Evolutionary conservation across 2,329 filamentous ascomycete species (phyloP).

Genomic region (Zarea fungicola): DNA sequence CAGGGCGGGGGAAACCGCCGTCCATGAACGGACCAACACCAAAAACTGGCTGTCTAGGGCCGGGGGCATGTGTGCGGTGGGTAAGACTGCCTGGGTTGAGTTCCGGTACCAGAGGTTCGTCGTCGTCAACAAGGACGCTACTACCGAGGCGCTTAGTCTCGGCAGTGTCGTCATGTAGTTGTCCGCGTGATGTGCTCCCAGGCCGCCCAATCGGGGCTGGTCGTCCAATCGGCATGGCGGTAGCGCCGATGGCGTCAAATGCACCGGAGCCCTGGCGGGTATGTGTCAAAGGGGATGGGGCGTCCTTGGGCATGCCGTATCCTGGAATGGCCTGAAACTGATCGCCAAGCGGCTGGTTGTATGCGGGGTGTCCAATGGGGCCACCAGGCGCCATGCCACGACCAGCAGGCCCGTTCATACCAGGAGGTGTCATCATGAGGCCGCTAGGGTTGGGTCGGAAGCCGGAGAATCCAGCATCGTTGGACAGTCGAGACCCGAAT

Average conservation of each 20-base stretch:
- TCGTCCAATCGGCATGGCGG: constrained; percentile 69
- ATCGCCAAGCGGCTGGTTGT: constrained; percentile 25
- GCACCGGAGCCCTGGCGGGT: constrained; percentile 71
- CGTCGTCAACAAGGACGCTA: constrained; percentile 79
- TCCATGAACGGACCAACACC: constrained; percentile 38
- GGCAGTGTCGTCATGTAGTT: constrained; percentile 56
- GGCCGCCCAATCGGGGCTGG: constrained; percentile 87
- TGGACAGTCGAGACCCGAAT: constrained; percentile 55
- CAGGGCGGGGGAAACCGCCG: constrained; percentile 30
- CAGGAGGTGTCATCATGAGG: constrained; percentile 46
- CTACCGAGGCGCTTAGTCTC: constrained; percentile 81
- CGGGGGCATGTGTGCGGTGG: constrained; percentile 49
- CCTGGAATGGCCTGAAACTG: constrained; percentile 27
- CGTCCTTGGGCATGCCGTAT: constrained; percentile 30
- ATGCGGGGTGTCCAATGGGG: constrained; percentile 34
- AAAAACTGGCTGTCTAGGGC: constrained; percentile 37
- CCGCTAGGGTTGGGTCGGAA: constrained; percentile 39
- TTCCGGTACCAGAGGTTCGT: constrained; percentile 43
- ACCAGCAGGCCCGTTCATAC: constrained; percentile 40
- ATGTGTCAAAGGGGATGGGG: constrained; percentile 50
- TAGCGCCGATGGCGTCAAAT: constrained; percentile 50
- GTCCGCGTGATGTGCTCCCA: constrained; percentile 60
- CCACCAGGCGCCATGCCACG: constrained; percentile 38
- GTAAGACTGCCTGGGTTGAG: constrained; percentile 27
- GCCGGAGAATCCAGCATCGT: constrained; percentile 42